These are phyloP conservation scores for Quercus bicolor DNA, from an alignment of 306 rosid species.

Conservation along the genomic window DNA sequence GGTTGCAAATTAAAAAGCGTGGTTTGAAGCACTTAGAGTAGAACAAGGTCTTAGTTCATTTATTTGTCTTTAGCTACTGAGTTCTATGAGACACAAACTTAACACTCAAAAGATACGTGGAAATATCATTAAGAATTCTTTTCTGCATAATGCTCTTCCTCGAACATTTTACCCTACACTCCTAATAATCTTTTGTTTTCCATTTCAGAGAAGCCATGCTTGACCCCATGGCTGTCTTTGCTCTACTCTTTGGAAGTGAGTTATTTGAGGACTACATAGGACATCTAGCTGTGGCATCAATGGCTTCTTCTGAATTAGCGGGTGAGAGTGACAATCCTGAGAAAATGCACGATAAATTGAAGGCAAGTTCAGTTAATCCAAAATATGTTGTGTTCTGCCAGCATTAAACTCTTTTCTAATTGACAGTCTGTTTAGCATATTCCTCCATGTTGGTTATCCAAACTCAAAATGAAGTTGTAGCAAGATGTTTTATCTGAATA, in stretches of 20 bases:
- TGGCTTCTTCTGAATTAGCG: constrained; percentile 75
- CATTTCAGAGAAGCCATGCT: constrained; percentile 78
- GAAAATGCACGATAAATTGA: constrained; percentile 68
- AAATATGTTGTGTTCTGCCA: background rate
- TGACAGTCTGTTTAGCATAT: background rate
- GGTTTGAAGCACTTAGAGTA: background rate
- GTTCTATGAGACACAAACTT: background rate
- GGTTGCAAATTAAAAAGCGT: background rate
- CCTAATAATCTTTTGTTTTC: constrained; percentile 13
- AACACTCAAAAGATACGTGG: background rate
- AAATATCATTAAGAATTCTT: background rate
- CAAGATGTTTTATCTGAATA: background rate
- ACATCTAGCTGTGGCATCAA: constrained; percentile 85
- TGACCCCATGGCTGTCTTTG: constrained; percentile 85
- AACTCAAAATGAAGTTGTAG: background rate
- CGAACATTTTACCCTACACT: background rate
- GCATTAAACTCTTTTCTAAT: background rate
- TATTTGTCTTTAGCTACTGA: no score
- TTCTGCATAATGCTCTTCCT: background rate
- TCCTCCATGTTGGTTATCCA: background rate
- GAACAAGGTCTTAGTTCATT: background rate
- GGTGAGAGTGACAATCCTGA: constrained; percentile 60
- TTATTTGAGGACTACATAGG: constrained; percentile 89
- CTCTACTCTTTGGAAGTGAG: constrained; percentile 88
- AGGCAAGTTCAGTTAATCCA: constrained; percentile 55